These are phyloP conservation scores for Pleurotus eryngii DNA, from an alignment of 768 basidiomycete species.

Conservation along the genomic window DNA sequence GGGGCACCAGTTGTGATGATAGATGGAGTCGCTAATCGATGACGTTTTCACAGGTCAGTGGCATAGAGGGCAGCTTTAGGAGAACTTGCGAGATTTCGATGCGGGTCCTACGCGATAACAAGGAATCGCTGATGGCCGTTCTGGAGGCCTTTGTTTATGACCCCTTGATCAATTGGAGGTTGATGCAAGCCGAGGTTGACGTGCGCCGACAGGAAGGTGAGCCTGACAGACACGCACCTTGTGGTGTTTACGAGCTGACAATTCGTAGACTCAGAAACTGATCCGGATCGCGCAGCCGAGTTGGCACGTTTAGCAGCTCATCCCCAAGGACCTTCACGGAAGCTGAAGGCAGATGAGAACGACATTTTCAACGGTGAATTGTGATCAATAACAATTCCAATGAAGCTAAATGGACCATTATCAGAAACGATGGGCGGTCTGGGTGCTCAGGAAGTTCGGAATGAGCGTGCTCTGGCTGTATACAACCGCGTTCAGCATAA, in stretches of 20 bases:
- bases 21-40: constrained; percentile 4
- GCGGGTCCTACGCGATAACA: constrained; percentile 93
- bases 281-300: constrained; percentile 58
- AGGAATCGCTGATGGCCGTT: constrained; percentile 98
- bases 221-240: constrained; percentile 10
- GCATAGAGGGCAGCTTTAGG: constrained; percentile 96
- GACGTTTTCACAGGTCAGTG: constrained; percentile 67
- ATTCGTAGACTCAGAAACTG: constrained; percentile 36
- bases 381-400: background rate
- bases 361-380: constrained; percentile 85
- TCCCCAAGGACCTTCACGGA: constrained; percentile 77
- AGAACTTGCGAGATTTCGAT: constrained; percentile 97
- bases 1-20: no score
- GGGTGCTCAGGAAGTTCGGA: constrained; percentile 82
- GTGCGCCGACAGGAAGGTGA: constrained; percentile 65
- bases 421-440: constrained; percentile 46
- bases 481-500: constrained; percentile 96
- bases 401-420: background rate
- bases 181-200: constrained; percentile 83
- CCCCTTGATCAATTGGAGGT: constrained; percentile 94
- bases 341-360: constrained; percentile 87
- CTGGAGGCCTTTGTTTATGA: constrained; percentile 99
- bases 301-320: constrained; percentile 66
- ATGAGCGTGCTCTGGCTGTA: constrained; percentile 85
- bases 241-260: background rate